These are phyloP conservation scores for Graphilbum fragrans DNA, from an alignment of 2,329 filamentous ascomycete species.

Conservation along the genomic window DNA sequence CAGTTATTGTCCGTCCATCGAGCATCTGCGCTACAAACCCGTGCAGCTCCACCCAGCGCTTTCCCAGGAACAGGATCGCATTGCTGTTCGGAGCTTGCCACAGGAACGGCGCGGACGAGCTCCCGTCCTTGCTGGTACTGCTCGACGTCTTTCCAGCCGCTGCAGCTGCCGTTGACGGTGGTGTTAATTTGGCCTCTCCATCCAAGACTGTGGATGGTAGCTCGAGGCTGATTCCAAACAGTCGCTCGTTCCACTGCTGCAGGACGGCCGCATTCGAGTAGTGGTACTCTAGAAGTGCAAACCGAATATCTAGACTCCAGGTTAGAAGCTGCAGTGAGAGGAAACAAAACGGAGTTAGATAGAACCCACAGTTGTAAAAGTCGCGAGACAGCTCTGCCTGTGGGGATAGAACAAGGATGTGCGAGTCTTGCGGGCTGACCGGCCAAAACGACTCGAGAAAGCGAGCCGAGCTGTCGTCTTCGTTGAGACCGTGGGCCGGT, in stretches of 20 bases:
- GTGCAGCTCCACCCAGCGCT: conserved; percentile 80
- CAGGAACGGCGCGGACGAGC: conserved; percentile 46
- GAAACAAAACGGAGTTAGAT: not conserved
- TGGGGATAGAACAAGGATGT: conserved; percentile 76
- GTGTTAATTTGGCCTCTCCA: conserved; percentile 40
- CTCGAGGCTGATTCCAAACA: conserved; percentile 73
- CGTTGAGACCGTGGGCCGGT: conserved; percentile 40
- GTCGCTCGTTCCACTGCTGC: conserved; percentile 33
- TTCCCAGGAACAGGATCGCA: conserved; percentile 69
- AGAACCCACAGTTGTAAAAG: conserved; percentile 60
- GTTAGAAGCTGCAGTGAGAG: not conserved
- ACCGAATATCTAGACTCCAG: conserved; percentile 60
- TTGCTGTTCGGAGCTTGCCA: conserved; percentile 80
- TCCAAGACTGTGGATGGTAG: conserved; percentile 54
- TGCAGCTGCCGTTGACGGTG: conserved; percentile 18
- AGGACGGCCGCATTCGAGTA: conserved; percentile 45
- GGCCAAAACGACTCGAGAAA: conserved; percentile 89
- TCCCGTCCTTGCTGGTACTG: not conserved
- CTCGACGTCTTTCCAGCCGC: conserved; percentile 6
- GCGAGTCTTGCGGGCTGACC: conserved; percentile 44
- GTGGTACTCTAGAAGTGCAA: conserved; percentile 61
- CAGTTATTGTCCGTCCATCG: conserved; percentile 14
- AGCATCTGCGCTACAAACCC: conserved; percentile 60
- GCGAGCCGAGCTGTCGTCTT: conserved; percentile 60
- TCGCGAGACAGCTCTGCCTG: conserved; percentile 67